Evolutionary conservation across 257 asterid genomes (phyloP).

Genomic region (Forsythia viridissima): DNA sequence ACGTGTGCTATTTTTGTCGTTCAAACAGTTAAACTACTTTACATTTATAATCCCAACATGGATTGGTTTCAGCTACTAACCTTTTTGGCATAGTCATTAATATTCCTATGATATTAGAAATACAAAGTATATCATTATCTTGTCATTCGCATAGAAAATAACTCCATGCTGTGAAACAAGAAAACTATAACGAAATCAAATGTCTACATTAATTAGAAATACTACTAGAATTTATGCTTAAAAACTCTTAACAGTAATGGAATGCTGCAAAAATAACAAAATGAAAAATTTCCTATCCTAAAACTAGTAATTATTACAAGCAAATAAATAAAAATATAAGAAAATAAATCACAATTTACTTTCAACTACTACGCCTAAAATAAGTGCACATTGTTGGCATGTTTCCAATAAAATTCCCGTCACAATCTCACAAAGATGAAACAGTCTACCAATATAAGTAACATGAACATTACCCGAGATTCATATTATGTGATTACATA

Average conservation of each 20-base stretch:
- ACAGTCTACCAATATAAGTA: constrained; percentile 21
- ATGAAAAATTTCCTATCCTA: neutral
- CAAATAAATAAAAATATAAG: neutral
- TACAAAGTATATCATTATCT: neutral
- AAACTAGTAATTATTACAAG: neutral
- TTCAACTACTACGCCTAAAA: neutral
- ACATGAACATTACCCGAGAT: constrained; percentile 31
- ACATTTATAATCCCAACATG: neutral
- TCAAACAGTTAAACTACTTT: neutral
- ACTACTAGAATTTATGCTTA: neutral
- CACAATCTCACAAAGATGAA: neutral
- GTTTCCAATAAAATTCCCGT: neutral
- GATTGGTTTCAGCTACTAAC: neutral
- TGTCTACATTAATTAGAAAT: neutral
- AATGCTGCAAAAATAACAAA: neutral
- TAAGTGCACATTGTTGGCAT: neutral
- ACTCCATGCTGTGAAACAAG: neutral
- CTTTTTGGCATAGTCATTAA: neutral
- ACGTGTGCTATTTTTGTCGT: neutral
- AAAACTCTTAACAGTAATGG: neutral
- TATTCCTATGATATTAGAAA: neutral
- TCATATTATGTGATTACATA: constrained; percentile 46
- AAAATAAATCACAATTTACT: neutral
- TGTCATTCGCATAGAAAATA: too few species aligned
- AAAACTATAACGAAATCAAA: neutral